These are phyloP conservation scores for Penicillium lagena DNA, from an alignment of 495 filamentous ascomycete species.

Conservation along the genomic window DNA sequence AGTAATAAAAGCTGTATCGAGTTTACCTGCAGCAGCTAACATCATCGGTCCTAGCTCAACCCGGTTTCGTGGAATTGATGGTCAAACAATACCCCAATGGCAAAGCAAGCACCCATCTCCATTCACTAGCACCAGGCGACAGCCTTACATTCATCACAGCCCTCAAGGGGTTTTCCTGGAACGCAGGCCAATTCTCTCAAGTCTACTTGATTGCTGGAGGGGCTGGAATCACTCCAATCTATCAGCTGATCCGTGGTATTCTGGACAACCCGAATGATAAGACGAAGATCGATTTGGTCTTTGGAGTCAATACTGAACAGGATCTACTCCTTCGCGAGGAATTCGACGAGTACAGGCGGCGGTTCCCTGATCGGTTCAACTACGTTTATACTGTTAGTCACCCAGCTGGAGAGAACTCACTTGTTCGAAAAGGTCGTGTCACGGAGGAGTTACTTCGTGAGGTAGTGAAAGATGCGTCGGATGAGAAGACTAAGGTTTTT, in stretches of 20 bases:
- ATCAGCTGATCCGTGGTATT: slow-evolving; percentile 54
- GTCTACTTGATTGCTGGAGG: slow-evolving; percentile 57
- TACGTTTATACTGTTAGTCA: slow-evolving; percentile 53
- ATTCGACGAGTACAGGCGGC: slow-evolving; percentile 43
- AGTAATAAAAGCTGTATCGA: slow-evolving; percentile 21
- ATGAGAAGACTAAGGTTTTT: slow-evolving; percentile 51
- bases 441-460: slow-evolving; percentile 48
- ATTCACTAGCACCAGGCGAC: slow-evolving; percentile 55
- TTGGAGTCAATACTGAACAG: slow-evolving; percentile 57
- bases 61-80: slow-evolving; percentile 50
- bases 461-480: slow-evolving; percentile 25
- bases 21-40: neutral
- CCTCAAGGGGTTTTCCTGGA: slow-evolving; percentile 48
- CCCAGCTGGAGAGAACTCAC: slow-evolving; percentile 19
- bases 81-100: slow-evolving; percentile 61
- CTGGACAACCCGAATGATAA: slow-evolving; percentile 54
- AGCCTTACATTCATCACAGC: slow-evolving; percentile 45
- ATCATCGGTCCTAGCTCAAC: slow-evolving; percentile 18
- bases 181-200: slow-evolving; percentile 46
- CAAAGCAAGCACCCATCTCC: slow-evolving; percentile 53
- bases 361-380: slow-evolving; percentile 51
- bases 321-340: slow-evolving; percentile 54
- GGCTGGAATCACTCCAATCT: slow-evolving; percentile 59
- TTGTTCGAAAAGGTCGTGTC: slow-evolving; percentile 47
- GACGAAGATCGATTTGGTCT: slow-evolving; percentile 58